These are phyloP conservation scores for Hyaloscypha finlandica DNA, from an alignment of 495 filamentous ascomycete species.

Conservation along the genomic window DNA sequence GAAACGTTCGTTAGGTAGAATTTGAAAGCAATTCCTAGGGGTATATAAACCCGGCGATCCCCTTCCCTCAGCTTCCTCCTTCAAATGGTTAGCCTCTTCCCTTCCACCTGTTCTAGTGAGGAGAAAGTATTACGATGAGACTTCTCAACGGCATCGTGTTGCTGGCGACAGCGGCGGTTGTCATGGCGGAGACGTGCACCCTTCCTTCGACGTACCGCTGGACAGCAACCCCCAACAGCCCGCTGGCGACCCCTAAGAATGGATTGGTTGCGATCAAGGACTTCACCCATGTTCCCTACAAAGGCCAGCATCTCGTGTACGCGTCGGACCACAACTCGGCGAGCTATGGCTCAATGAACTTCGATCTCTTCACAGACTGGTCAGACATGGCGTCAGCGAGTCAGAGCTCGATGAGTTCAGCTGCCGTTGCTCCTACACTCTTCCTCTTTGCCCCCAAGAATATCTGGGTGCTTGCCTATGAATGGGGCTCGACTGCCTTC, in stretches of 20 bases:
- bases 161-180: neutral
- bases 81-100: neutral
- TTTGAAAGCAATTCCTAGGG: neutral
- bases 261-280: constrained; percentile 61
- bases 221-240: constrained; percentile 44
- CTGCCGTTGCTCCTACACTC: constrained; percentile 60
- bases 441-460: constrained; percentile 63
- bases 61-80: neutral
- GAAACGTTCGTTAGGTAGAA: neutral
- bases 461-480: constrained; percentile 61
- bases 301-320: constrained; percentile 59
- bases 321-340: constrained; percentile 41
- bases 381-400: constrained; percentile 51
- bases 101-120: neutral
- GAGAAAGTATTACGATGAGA: constrained; percentile 8
- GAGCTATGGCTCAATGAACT: constrained; percentile 58
- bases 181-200: constrained; percentile 36
- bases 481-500: constrained; percentile 61
- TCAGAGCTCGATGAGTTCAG: constrained; percentile 50
- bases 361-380: constrained; percentile 57
- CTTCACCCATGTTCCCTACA: constrained; percentile 54
- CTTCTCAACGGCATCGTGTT: neutral
- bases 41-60: neutral
- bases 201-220: constrained; percentile 59
- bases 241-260: constrained; percentile 50